Base-by-base conservation (phyloP, 2,329 filamentous ascomycete species). In the Cordyceps militaris region DNA sequence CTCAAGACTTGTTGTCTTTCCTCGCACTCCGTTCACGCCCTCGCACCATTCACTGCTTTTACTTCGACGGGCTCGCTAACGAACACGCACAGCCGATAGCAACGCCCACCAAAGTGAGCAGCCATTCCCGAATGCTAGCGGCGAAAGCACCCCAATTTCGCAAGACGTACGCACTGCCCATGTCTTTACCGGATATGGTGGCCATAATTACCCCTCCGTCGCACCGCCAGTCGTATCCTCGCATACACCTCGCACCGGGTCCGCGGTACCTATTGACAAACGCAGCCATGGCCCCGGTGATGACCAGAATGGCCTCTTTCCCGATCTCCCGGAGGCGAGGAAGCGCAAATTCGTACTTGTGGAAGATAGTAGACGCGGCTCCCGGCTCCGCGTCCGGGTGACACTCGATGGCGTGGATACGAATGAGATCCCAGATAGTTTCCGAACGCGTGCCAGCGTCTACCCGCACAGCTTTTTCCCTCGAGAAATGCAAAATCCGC, bases 311-410 rank as follows among this genome's bases (percentile, higher is more conserved):
- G 84, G 85, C 50, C 82, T 97, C 46, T 97, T 97, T 71, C 90
- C 91, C 50, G 88, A 94, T 63, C 82, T 96, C 54, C 91, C 92
- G 1, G 91, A 94, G 66, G 86, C 87, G 54, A 96, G 96, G 76
- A 90, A 91, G 67, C 88, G 93, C 69, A 97, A 97, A 73, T 97
- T 97, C 72, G 96, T 97, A 64, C 83, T 97, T 10, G 91, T 97
- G 28, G 92, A 97, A 63, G 93, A 97, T 70, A 86, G 84, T 54
- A 88, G 91, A 61, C 87, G 90, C 36, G 88, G 87, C 54, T 87
- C 84, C 52, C 84, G 91, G 43, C 86, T 97, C 1, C 86, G 93
- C 16, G 92, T 97, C 47, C 88, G 92, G 61, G 92, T 97, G 53
- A 94, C 89, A 62, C 84, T 99, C n/a, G 91, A 97, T 68, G 86